These are phyloP conservation scores for Globisporangium nagaii DNA, from an alignment of 352 stramenopile genomes.

Conservation along the genomic window DNA sequence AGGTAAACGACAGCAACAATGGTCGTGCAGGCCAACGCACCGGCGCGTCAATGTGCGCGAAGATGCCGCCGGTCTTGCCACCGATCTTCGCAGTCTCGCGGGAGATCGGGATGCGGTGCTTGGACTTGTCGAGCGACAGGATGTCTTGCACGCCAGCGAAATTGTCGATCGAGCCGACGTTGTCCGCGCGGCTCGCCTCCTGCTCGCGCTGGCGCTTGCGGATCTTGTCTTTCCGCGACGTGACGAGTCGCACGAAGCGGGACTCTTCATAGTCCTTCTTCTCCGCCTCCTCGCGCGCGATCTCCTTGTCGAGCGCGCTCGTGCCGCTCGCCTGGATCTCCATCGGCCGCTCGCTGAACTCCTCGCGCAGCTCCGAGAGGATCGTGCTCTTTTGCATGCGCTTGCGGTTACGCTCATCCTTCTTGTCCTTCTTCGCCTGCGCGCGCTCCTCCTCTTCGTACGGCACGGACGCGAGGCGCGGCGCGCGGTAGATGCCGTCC, in stretches of 20 bases:
- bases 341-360: slow-evolving; percentile 76
- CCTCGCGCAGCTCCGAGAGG: slow-evolving; percentile 76
- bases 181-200: slow-evolving; percentile 62
- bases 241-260: slow-evolving; percentile 82
- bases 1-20: not conserved
- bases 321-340: slow-evolving; percentile 64
- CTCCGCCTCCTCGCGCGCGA: slow-evolving; percentile 73
- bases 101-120: slow-evolving; percentile 55
- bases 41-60: slow-evolving; percentile 65
- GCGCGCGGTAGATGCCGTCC: slow-evolving; percentile 72
- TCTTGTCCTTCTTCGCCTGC: slow-evolving; percentile 76
- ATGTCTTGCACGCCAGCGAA: slow-evolving; percentile 81
- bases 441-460: slow-evolving; percentile 84
- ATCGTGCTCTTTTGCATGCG: slow-evolving; percentile 82
- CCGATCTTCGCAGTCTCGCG: slow-evolving; percentile 47
- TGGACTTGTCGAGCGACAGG: slow-evolving; percentile 63
- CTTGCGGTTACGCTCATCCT: slow-evolving; percentile 73
- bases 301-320: slow-evolving; percentile 74
- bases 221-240: slow-evolving; percentile 85
- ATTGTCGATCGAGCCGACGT: slow-evolving; percentile 84
- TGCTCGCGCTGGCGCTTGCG: slow-evolving; percentile 81
- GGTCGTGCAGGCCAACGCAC: too few relatives aligned
- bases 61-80: slow-evolving; percentile 81
- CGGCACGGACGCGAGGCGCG: slow-evolving; percentile 67
- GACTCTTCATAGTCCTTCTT: slow-evolving; percentile 85